phyloP scores from a whole-genome alignment of 345 rosid genomes.

The Salix koriyanagi region DNA sequence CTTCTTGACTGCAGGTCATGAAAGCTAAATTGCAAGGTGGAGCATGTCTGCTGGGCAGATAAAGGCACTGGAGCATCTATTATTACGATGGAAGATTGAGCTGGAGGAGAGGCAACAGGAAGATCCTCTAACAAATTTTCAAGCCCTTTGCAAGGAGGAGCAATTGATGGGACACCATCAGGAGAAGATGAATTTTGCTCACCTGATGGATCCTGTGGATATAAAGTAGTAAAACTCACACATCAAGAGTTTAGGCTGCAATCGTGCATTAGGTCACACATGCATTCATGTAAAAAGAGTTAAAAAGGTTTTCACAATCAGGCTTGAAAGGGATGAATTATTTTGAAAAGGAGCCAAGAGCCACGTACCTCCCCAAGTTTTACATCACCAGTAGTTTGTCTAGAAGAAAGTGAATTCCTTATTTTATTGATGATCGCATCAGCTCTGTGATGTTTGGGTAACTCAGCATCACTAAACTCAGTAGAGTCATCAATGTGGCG shows the following conservation, averaged over 20 bases:
- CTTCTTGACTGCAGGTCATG: slow-evolving; percentile 60
- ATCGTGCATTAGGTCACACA: not conserved
- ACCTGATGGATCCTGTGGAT: slow-evolving; percentile 34
- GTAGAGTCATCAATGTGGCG: slow-evolving; percentile 34
- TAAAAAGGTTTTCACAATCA: not conserved
- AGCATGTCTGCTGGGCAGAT: slow-evolving; percentile 49
- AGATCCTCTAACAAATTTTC: slow-evolving; percentile 33
- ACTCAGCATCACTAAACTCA: slow-evolving; percentile 27
- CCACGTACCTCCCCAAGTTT: slow-evolving; percentile 40
- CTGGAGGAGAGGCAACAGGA: slow-evolving; percentile 32
- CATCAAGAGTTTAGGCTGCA: slow-evolving; percentile 7
- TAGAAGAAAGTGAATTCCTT: slow-evolving; percentile 26
- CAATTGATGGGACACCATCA: slow-evolving; percentile 30
- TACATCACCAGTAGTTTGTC: slow-evolving; percentile 24
- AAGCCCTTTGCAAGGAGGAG: slow-evolving; percentile 28
- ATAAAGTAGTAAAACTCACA: slow-evolving; percentile 18
- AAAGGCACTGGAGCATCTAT: slow-evolving; percentile 47
- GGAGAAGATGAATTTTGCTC: slow-evolving; percentile 30
- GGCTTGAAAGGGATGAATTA: not conserved
- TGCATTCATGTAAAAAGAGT: not conserved
- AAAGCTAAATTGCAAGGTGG: slow-evolving; percentile 66
- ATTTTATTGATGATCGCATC: slow-evolving; percentile 30
- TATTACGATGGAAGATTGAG: slow-evolving; percentile 31
- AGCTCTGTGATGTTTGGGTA: slow-evolving; percentile 29
- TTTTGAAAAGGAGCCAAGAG: not conserved